Evolutionary conservation across 192 early-diverging fungal species (phyloP), one percentile per base, ranked within the genome.

Genomic region (Coemansia sp.): DNA sequence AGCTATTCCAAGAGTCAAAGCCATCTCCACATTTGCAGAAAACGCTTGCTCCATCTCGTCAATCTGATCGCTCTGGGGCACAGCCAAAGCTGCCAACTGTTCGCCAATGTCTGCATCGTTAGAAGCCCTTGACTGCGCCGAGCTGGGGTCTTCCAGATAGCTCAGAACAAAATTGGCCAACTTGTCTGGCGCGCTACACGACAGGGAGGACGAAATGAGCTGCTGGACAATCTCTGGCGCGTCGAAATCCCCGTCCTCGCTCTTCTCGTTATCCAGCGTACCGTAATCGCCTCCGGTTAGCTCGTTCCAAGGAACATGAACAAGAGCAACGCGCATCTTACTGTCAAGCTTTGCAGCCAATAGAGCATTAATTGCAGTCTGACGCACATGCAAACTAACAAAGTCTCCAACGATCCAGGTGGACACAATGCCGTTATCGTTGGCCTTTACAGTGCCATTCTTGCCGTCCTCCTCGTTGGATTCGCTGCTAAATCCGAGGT

Each of bases 401-500:
- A 89, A 83, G 72, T 92, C 83, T 17, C 86, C 84, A 9, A 85
- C 54, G 11, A 89, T 34, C 77, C 85, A 85, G 3, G 85, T 53
- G 13, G 84, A 81, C 5, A 73, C 59, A 35, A 67, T 23, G 25
- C 60, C 65, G n/a, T 33, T 40, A 7, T 23, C 33, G 7, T 23
- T 50, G 5, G 41, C 20, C 7, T 7, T 17, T 9, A 3, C 9
- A 14, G 8, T 15, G 8, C 11, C 41, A 33, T 65, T 32, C 20
- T 45, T 23, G 25, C 46, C 63, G n/a, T 22, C 48, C 2, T 9
- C 9, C 17, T 22, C 42, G 0, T 15, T 20, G 1, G n/a, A 40
- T 9, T 42, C 56, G 35, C 34, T 19, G 45, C 38, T 38, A 34
- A 59, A 66, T 1, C 15, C 32, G 41, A 81, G 42, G 60, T 81